Conservation (phyloP, 2,329 filamentous ascomycete species). For the Colletotrichum chlorophyti region DNA sequence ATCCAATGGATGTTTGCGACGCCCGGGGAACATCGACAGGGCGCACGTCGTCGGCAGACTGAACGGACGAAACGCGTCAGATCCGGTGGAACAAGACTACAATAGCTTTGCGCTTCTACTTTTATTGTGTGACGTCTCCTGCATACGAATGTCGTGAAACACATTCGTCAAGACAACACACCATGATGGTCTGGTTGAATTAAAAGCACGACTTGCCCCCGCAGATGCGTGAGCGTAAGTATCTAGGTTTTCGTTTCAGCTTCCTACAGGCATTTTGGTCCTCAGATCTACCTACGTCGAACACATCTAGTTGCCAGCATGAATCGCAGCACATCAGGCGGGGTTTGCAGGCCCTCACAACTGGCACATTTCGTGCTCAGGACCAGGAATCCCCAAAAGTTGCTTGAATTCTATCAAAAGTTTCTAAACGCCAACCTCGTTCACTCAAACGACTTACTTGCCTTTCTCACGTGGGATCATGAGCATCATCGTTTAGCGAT, state of each 20-base stretch:
- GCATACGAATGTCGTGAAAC: constrained; percentile 2
- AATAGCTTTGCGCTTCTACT: neutral
- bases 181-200: too few relatives aligned
- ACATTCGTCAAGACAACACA: too few relatives aligned
- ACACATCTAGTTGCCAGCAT: neutral
- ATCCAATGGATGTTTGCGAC: neutral
- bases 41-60: too few relatives aligned
- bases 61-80: too few relatives aligned
- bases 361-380: constrained; percentile 22
- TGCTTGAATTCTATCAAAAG: constrained; percentile 44
- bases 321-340: neutral
- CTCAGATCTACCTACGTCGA: neutral
- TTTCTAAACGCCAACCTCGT: constrained; percentile 42
- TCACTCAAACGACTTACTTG: constrained; percentile 34
- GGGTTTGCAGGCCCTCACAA: constrained; percentile 11
- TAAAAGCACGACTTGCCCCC: too few relatives aligned
- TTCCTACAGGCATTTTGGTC: too few relatives aligned
- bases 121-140: neutral
- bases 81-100: too few relatives aligned
- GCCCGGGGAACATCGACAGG: too few relatives aligned
- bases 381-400: neutral
- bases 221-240: neutral
- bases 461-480: constrained; percentile 52
- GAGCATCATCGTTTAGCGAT: constrained; percentile 56
- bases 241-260: too few relatives aligned